A percentile compares a stretch with the other conserved stretches of the same genome.
These are phyloP conservation scores for Ambrosia trifida DNA, from an alignment of 129 eudicot species.

Conservation along the genomic window DNA sequence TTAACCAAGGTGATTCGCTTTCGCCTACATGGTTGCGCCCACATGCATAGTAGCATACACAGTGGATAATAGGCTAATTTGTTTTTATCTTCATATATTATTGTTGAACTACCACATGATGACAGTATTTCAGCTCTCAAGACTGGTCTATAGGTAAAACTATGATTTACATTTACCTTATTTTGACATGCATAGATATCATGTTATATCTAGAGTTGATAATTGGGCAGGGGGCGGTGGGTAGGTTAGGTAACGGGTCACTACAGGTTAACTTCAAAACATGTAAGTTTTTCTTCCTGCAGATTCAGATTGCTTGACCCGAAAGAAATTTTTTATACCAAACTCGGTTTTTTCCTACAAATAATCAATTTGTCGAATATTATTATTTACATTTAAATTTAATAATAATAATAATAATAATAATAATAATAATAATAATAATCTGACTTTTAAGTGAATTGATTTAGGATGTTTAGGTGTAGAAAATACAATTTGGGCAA, in stretches of 20 bases:
- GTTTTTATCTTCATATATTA: background rate
- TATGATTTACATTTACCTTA: conserved; percentile 15
- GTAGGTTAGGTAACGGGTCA: background rate
- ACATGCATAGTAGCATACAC: too few relatives aligned
- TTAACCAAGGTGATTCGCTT: too few relatives aligned
- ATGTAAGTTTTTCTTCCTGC: too few relatives aligned
- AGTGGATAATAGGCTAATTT: background rate
- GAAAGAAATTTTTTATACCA: background rate
- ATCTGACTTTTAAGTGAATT: too few relatives aligned
- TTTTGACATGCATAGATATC: background rate
- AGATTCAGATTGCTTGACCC: background rate
- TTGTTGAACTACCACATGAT: conserved; percentile 8
- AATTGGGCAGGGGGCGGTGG: background rate
- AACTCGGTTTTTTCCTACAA: background rate
- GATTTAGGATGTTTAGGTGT: too few relatives aligned
- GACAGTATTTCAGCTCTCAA: conserved; percentile 17
- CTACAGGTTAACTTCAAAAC: background rate
- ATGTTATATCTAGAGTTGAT: background rate
- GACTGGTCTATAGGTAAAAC: conserved; percentile 11
- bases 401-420: too few relatives aligned
- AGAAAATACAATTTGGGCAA: too few relatives aligned
- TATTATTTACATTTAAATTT: background rate
- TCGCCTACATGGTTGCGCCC: too few relatives aligned
- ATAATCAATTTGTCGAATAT: background rate
- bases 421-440: too few relatives aligned